Conservation (phyloP, 495 filamentous ascomycete species). For the Daldinia vernicosa region DNA sequence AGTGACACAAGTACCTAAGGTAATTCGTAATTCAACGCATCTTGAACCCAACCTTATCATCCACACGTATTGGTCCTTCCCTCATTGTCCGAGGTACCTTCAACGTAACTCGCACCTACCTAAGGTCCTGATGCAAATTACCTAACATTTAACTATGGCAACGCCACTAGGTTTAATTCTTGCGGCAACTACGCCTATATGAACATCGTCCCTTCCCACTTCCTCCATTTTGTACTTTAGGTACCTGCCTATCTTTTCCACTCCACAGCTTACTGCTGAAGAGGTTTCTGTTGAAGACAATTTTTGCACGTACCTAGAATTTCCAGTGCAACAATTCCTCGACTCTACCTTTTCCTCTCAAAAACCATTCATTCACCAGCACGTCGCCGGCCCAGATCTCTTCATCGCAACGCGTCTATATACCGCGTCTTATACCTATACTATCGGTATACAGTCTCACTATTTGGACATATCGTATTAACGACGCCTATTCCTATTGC, state of each 20-base stretch:
- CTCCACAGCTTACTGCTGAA: neutral
- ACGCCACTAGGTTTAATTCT: neutral
- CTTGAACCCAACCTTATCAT: neutral
- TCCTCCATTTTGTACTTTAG: neutral
- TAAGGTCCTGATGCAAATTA: neutral
- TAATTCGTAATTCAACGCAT: neutral
- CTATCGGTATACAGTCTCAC: neutral
- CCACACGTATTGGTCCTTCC: neutral
- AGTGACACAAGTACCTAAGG: neutral
- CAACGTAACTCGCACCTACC: neutral
- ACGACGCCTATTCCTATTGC: neutral
- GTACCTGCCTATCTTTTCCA: neutral
- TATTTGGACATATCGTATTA: neutral
- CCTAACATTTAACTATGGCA: neutral
- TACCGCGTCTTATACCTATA: neutral
- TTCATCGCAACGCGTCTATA: neutral
- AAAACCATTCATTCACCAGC: neutral
- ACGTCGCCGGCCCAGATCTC: neutral
- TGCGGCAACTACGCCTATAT: neutral
- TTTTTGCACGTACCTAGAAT: neutral
- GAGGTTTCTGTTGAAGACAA: neutral
- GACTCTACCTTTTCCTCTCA: neutral
- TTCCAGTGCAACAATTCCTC: neutral
- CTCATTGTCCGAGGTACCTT: neutral
- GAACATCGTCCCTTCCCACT: neutral